Evolutionary conservation across 2,329 filamentous ascomycete genomes (phyloP), one percentile per base, ranked within the genome.

Genomic region (Microdochium nivale): DNA sequence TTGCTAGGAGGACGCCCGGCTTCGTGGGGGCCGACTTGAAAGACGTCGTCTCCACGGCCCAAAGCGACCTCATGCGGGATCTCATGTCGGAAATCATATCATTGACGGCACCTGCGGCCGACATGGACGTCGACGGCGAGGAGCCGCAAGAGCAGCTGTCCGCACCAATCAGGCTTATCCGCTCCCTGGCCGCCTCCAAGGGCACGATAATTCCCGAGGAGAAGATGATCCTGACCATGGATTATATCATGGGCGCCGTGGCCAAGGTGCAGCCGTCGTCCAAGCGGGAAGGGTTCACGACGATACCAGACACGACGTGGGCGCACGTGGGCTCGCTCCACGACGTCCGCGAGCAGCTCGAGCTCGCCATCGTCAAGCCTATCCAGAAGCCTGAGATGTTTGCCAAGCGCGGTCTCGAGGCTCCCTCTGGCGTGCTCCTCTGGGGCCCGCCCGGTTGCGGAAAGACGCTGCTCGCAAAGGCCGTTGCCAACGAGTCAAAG

Each of bases 371-470:
- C 61, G 89, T 97, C 44, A 84, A 90, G 21, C 91, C 91, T 1
- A 97, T 99, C 69, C 84, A 86, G 58, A 75, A 87, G 51, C 94
- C 94, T 0, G 83, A 88, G 32, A 74, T 84, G 43, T 97, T 92
- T 67, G 79, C 79, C 27, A 76, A 77, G 9, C 83, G 94, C 7
- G 91, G 91, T 62, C 87, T 96, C 58, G 84, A 82, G 23, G 83
- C 87, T 0, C 87, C 90, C 1, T 87, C 89, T 0, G 94, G 94
- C 16, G 90, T 96, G 2, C 78, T 99, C 1, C 87, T 99, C 51
- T 99, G 92, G 90, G 94, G 94, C 0, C 94, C 94, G 1, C 94
- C 94, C 0, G 94, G 94, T 7, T 99, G 94, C 67, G 94, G 94
- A 60, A 99, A 99, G 68, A 99, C 94, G 0, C 79, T 99, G 1